phyloP scores from a whole-genome alignment of 257 asterid genomes.

The Solanum piurae region DNA sequence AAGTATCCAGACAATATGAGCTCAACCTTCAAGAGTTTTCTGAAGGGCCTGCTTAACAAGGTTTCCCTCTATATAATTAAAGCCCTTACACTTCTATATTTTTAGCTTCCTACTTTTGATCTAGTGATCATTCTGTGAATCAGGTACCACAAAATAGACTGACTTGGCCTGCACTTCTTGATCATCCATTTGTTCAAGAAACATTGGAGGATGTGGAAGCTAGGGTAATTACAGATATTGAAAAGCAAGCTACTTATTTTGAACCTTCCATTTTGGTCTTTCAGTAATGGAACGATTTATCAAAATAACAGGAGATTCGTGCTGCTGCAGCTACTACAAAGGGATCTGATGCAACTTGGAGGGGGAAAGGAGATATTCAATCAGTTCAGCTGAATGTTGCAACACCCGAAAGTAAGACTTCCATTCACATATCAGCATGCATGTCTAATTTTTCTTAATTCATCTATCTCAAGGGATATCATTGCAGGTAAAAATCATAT shows the following conservation, averaged over 20 bases:
- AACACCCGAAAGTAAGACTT: constrained; percentile 56
- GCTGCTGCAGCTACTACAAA: constrained; percentile 32
- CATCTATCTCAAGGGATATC: constrained; percentile 1
- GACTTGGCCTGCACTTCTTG: constrained; percentile 97
- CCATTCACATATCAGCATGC: not conserved
- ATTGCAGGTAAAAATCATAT: constrained; percentile 37
- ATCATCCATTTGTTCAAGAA: constrained; percentile 87
- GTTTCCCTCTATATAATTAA: constrained; percentile 21
- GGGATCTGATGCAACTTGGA: constrained; percentile 34
- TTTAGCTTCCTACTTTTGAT: constrained; percentile 13
- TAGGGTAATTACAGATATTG: constrained; percentile 16
- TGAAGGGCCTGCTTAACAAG: constrained; percentile 93
- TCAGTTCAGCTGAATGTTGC: constrained; percentile 33
- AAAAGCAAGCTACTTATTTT: not conserved
- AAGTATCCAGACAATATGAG: constrained; percentile 94
- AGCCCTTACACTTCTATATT: not conserved
- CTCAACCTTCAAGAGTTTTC: constrained; percentile 66
- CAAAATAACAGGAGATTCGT: constrained; percentile 34
- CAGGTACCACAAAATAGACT: constrained; percentile 91
- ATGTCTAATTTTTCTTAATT: not conserved
- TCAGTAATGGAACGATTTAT: not conserved
- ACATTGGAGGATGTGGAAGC: constrained; percentile 35
- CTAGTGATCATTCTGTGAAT: constrained; percentile 8
- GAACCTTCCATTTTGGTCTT: not conserved
- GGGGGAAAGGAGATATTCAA: constrained; percentile 39